Evolutionary conservation across 805 yeast genomes (phyloP).

Genomic region (Wilhelminamyces savonicus): DNA sequence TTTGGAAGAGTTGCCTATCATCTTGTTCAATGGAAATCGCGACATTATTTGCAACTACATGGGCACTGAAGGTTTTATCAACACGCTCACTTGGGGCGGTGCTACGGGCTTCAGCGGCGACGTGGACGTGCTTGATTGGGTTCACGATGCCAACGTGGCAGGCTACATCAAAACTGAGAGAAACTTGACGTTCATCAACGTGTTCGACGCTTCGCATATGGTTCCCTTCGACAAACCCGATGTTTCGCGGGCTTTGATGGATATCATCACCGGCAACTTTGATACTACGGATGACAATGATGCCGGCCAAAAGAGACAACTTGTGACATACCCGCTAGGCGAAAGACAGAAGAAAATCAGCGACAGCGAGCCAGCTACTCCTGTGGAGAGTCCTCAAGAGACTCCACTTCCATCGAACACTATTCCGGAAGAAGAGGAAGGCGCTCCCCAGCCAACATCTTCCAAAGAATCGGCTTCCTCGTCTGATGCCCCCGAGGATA

Average conservation of each 20-base stretch:
- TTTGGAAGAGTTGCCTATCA: constrained; percentile 51
- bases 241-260: constrained; percentile 64
- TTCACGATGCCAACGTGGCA: constrained; percentile 30
- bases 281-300: constrained; percentile 11
- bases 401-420: too few species aligned
- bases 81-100: constrained; percentile 61
- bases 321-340: constrained; percentile 25
- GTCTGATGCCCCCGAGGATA: neutral
- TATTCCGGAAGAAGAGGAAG: neutral
- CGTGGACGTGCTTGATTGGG: constrained; percentile 31
- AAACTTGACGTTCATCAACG: constrained; percentile 69
- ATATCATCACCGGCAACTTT: constrained; percentile 34
- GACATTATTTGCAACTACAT: constrained; percentile 83
- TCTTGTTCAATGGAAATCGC: constrained; percentile 80
- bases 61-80: constrained; percentile 67
- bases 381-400: too few species aligned
- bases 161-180: constrained; percentile 45
- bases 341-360: constrained; percentile 6
- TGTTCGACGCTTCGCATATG: constrained; percentile 85
- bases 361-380: too few species aligned
- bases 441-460: neutral
- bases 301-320: constrained; percentile 11
- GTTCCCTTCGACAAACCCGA: constrained; percentile 79
- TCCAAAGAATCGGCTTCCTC: neutral
- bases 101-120: constrained; percentile 43